Percentiles rank a stretch among this genome's conserved stretches.
phyloP scores from a whole-genome alignment of 345 rosid species.

The Linum usitatissimum region DNA sequence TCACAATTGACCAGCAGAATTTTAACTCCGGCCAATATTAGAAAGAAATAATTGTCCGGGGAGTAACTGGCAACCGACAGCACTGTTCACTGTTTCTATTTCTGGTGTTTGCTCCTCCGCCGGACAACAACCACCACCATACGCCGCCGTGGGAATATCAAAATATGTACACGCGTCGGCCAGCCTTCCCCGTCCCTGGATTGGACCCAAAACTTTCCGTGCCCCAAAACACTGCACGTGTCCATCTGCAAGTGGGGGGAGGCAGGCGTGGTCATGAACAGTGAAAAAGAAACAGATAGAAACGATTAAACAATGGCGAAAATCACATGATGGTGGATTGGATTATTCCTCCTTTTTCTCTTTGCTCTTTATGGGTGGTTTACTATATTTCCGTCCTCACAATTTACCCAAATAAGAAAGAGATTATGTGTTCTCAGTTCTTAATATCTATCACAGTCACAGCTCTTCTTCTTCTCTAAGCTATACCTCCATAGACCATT shows the following conservation, averaged over 20 bases:
- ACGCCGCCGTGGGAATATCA: not conserved
- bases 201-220: not conserved
- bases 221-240: not conserved
- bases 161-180: not conserved
- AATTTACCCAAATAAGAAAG: slow-evolving; percentile 2
- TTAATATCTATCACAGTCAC: too few species aligned
- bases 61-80: slow-evolving; percentile 4
- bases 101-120: not conserved
- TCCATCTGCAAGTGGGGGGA: not conserved
- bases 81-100: not conserved
- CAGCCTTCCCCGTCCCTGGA: not conserved
- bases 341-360: not conserved
- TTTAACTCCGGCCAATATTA: too few species aligned
- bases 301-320: not conserved
- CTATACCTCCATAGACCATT: too few species aligned
- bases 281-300: not conserved
- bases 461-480: too few species aligned
- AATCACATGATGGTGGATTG: not conserved
- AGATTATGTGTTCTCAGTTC: not conserved
- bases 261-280: not conserved
- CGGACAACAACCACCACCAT: not conserved
- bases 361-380: not conserved
- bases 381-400: not conserved
- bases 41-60: not conserved
- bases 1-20: too few species aligned